Evolutionary conservation across 495 filamentous ascomycete genomes (phyloP), one percentile per base, ranked within the genome.

Genomic region (Daldinia childiae): DNA sequence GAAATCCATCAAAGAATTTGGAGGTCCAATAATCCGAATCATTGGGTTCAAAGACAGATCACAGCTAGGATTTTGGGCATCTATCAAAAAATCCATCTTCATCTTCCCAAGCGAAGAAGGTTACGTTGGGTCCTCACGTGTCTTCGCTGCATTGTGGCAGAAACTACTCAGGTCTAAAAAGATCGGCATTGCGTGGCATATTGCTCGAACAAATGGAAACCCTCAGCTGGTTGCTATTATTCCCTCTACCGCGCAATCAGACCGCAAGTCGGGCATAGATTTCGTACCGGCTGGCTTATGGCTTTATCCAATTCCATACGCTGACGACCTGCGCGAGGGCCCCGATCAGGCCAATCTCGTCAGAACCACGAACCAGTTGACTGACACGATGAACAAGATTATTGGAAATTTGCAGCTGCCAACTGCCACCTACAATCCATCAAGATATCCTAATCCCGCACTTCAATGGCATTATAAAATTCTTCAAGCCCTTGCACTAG

Each of bases 381-480:
- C 90, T 12, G 92, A 97, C 74, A 80, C 80, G 34, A 98, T 98
- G 96, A 84, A 91, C 17, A 83, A 83, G 9, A 85, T 97, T 7
- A 83, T 98, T 6, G 89, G 93, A 72, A 92, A 97, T 73, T 79
- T 99, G 11, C 94, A 98, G 73, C 89, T 99, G 11, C 96, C 96
- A 0, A 93, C 92, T 71, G 94, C 87, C 1, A 76, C 83, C 3
- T 99, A 97, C 75, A 90, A 94, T 64, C 93, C 95, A 15, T 78
- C 82, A 2, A 95, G 91, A 76, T 98, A 98, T 75, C 93, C 96
- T 0, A 99, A 99, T 71, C 95, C 96, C 69, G 87, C 91, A 1
- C 86, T 99, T 58, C 96, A 99, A 83, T 99, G 96, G 96, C 94
- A 97, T 79, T 99, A 98, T 81, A 90, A 90, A 51, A 95, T 98